Evolutionary conservation across 2,329 filamentous ascomycete genomes (phyloP).

Genomic region (Fusarium sp.): DNA sequence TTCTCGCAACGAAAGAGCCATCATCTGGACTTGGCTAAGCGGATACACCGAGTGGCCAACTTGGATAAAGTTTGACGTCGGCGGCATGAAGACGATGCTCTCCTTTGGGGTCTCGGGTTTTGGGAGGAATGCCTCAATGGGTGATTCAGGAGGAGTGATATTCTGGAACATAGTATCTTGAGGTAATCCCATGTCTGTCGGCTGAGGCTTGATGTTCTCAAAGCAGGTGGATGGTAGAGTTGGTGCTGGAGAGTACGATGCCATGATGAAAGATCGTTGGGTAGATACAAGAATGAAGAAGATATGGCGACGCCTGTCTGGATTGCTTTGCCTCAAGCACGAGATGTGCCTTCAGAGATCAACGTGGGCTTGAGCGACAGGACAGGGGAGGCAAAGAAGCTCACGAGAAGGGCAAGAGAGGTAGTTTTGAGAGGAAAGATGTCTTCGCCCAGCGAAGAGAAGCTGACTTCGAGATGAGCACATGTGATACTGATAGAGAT

Average conservation of each 20-base stretch:
- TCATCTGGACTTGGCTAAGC: conserved; percentile 46
- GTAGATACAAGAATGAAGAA: background rate
- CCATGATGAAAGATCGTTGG: conserved; percentile 7
- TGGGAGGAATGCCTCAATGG: conserved; percentile 30
- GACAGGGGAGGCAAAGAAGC: background rate
- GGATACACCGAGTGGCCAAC: conserved; percentile 15
- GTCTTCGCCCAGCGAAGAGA: background rate
- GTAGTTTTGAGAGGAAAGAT: background rate
- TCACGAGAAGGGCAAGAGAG: conserved; percentile 17
- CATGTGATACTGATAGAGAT: background rate
- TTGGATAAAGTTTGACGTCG: background rate
- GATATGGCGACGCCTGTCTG: background rate
- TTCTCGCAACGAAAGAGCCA: conserved; percentile 49
- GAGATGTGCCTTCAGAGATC: background rate
- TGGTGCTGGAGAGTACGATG: background rate
- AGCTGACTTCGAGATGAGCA: background rate
- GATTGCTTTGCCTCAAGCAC: conserved; percentile 9
- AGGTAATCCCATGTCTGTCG: no score
- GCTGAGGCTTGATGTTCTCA: background rate
- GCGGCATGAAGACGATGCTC: background rate
- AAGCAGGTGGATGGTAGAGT: background rate
- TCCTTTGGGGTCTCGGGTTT: conserved; percentile 6
- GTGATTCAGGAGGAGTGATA: conserved; percentile 42
- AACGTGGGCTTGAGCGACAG: background rate
- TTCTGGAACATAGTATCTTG: conserved; percentile 7